Evolutionary conservation across 148 eudicot species (phyloP).

Genomic region (Rhododendron vialii): DNA sequence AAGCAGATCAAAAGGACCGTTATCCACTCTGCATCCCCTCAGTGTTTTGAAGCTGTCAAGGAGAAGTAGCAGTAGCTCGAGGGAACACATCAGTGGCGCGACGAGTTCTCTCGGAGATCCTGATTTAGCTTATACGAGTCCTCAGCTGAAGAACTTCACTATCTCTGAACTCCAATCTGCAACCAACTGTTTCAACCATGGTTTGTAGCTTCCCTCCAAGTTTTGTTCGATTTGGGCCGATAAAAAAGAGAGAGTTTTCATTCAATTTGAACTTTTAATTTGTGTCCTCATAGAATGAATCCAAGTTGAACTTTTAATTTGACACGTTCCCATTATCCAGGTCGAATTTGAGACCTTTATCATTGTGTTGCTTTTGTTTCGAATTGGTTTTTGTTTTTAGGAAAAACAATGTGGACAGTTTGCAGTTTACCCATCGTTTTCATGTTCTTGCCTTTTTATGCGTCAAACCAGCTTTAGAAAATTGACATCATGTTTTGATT

Average conservation of each 20-base stretch:
- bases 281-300: neutral
- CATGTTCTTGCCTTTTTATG: neutral
- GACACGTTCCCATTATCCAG: neutral
- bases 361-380: neutral
- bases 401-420: too few species aligned
- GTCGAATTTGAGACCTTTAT: neutral
- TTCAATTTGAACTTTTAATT: too few species aligned
- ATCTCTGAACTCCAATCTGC: constrained; percentile 47
- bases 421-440: neutral
- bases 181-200: constrained; percentile 46
- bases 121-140: constrained; percentile 27
- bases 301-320: neutral
- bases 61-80: constrained; percentile 57
- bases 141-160: constrained; percentile 50
- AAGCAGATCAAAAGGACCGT: constrained; percentile 44
- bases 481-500: neutral
- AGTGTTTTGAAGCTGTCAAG: constrained; percentile 47
- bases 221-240: neutral
- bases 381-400: neutral
- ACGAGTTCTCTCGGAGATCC: constrained; percentile 21
- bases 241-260: too few species aligned
- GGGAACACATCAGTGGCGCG: constrained; percentile 28
- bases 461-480: neutral
- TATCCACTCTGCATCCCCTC: constrained; percentile 42
- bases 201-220: constrained; percentile 18